A percentile compares a stretch with the other conserved stretches of the same genome.
Conservation (phyloP, 768 basidiomycete genomes). For the Pleurotus cornucopiae region DNA sequence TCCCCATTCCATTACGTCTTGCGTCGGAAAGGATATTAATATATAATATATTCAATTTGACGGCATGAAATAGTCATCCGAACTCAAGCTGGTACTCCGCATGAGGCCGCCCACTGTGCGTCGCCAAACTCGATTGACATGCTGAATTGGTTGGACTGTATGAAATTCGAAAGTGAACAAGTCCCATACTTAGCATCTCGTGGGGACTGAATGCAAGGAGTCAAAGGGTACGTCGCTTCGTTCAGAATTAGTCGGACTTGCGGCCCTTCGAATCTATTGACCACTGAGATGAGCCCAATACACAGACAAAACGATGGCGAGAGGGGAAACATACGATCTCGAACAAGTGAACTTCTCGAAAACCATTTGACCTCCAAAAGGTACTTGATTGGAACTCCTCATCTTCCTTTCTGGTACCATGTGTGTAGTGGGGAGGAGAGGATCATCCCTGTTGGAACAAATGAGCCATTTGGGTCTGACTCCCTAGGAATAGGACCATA, state of each 20-base stretch:
- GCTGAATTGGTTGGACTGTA: neutral
- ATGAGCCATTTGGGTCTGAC: neutral
- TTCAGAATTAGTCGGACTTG: neutral
- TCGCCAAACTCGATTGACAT: neutral
- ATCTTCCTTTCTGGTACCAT: conserved; percentile 25
- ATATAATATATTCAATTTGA: neutral
- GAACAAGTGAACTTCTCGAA: conserved; percentile 37
- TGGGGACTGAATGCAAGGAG: neutral
- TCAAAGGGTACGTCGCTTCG: neutral
- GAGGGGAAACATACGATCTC: conserved; percentile 21
- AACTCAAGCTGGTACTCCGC: neutral
- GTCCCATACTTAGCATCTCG: neutral
- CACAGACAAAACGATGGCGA: neutral
- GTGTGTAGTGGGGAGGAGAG: conserved; percentile 22
- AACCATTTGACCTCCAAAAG: conserved; percentile 38
- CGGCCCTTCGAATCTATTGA: neutral
- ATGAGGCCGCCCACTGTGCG: neutral
- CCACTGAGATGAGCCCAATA: neutral
- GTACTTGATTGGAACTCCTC: conserved; percentile 33
- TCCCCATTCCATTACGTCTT: too few relatives aligned
- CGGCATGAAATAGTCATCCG: too few relatives aligned
- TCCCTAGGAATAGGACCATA: conserved; percentile 9
- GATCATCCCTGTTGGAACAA: conserved; percentile 24
- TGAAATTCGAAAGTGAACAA: neutral
- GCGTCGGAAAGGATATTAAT: too few relatives aligned